Conservation (phyloP, 1,139 yeast species). For the Magnusiomyces sp. region DNA sequence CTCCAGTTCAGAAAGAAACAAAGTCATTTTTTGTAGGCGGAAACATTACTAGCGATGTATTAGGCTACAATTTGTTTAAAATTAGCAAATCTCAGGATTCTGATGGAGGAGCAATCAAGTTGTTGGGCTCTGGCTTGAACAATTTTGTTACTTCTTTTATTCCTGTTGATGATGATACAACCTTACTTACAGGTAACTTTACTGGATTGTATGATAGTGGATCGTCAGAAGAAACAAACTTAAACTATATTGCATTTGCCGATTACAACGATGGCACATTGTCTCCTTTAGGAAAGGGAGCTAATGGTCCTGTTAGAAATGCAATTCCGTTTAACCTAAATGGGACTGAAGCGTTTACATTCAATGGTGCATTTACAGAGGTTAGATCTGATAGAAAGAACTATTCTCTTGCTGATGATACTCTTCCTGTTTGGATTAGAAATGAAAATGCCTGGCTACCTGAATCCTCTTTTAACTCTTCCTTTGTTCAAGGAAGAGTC, state of each 20-base stretch:
- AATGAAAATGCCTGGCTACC: constrained; percentile 24
- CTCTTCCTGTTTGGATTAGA: constrained; percentile 26
- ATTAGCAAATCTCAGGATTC: constrained; percentile 18
- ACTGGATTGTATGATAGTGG: constrained; percentile 24
- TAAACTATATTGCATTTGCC: constrained; percentile 22
- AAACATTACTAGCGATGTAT: constrained; percentile 35
- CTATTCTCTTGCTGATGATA: background rate
- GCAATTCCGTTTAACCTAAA: constrained; percentile 23
- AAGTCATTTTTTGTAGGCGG: constrained; percentile 41
- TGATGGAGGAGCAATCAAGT: constrained; percentile 21
- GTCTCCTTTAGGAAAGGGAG: constrained; percentile 24
- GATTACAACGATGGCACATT: constrained; percentile 22
- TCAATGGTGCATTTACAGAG: constrained; percentile 29
- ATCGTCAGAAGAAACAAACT: background rate
- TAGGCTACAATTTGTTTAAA: constrained; percentile 24
- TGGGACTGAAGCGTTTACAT: constrained; percentile 32
- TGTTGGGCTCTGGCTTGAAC: constrained; percentile 30
- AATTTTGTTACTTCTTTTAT: constrained; percentile 20
- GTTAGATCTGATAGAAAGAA: constrained; percentile 13
- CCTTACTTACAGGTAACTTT: constrained; percentile 36
- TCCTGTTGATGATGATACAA: constrained; percentile 27
- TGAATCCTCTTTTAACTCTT: constrained; percentile 16
- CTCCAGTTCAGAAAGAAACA: constrained; percentile 14
- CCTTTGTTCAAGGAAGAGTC: constrained; percentile 20
- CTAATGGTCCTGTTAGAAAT: constrained; percentile 23